Evolutionary conservation across 176 grass and related monocot genomes (phyloP), one percentile per base, ranked within the genome.

Genomic region (Rhynchospora tenuis): DNA sequence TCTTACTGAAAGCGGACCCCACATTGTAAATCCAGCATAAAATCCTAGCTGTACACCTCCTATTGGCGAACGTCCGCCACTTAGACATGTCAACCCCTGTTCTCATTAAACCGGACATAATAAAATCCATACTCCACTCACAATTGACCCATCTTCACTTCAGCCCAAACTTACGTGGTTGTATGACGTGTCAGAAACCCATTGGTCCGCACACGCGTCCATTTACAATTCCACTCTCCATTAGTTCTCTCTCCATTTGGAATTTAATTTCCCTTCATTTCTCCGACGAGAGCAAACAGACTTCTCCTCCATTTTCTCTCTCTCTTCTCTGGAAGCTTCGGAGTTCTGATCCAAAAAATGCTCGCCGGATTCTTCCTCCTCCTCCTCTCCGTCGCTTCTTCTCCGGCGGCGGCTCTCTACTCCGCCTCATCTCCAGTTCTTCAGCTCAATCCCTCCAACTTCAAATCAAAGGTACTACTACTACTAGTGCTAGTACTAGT

Each of bases 371-470:
- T 88, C 83, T 54, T 87, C 44, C 59, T 91, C 82, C 43, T 92
- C 64, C 64, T 93, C 67, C 47, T 92, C 63, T 64, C 82, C 22
- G 46, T 83, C 69, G 85, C 80, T 16, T 85, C 80, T 16, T 85
- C 83, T 0, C 86, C 93, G 58, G 91, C 83, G 0, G 85, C 83
- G 27, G 91, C 96, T 0, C 93, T 99, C 45, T 99, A 99, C 83
- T 93, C 96, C 0, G 81, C 89, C 52, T 92, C 93, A 48, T 99
- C 96, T 33, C 91, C 96, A 16, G 93, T 99, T 84, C 62, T 99
- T 73, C 96, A 99, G 76, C 91, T 99, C 85, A 95, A 57, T 66
- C 93, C 96, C 63, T 89, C 73, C 83, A 99, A 95, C 83, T 99
- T 99, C 93, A 99, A 99, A 87, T 93, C 91, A 23, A 99, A 99